Evolutionary conservation across 306 rosid genomes (phyloP).

Genomic region (Quercus robur): DNA sequence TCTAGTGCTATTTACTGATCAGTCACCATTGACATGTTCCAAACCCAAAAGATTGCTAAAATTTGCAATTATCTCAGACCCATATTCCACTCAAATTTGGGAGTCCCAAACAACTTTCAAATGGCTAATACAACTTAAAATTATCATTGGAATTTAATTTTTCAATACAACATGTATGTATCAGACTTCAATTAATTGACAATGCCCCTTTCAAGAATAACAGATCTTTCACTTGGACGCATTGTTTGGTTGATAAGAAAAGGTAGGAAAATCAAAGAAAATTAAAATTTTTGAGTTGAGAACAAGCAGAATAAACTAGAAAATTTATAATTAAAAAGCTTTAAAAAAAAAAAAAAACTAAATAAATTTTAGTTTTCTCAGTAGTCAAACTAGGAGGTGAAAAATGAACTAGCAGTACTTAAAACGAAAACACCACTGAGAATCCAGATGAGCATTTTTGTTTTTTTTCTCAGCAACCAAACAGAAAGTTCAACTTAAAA

Average conservation of each 20-base stretch:
- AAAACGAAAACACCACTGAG: constrained; percentile 7
- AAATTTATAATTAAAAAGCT: background rate
- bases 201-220: background rate
- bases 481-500: constrained; percentile 4
- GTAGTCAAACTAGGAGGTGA: constrained; percentile 4
- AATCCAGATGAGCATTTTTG: constrained; percentile 7
- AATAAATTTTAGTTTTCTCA: background rate
- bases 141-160: too few species aligned
- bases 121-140: background rate
- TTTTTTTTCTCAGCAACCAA: constrained; percentile 11
- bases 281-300: background rate
- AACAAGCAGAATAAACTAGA: background rate
- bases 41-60: constrained; percentile 31
- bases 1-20: constrained; percentile 38
- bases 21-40: constrained; percentile 36
- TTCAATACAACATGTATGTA: too few species aligned
- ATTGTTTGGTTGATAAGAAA: constrained; percentile 6
- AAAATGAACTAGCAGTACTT: constrained; percentile 2
- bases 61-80: constrained; percentile 29
- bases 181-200: constrained; percentile 3
- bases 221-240: constrained; percentile 15
- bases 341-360: background rate
- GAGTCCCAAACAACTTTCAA: constrained; percentile 8
- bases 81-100: constrained; percentile 21
- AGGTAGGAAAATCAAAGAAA: background rate